Conservation (phyloP, 495 filamentous ascomycete genomes). For the Aspergillus asperescens region DNA sequence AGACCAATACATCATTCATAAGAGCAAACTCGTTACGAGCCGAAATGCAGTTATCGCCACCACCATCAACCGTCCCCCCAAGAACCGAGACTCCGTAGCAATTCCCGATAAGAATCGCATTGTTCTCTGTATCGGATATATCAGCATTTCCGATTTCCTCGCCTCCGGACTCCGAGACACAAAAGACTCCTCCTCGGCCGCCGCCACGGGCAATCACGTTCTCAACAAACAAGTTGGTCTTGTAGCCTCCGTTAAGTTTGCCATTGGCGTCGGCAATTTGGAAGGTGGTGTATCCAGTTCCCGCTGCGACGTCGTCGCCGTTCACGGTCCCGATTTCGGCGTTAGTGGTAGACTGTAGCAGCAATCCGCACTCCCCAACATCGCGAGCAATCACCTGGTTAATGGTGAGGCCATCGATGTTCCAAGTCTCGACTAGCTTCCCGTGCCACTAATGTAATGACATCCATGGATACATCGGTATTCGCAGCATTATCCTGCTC, state of each 20-base stretch:
- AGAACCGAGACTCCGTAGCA: slow-evolving; percentile 13
- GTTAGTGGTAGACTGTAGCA: slow-evolving; percentile 13
- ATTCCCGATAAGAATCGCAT: slow-evolving; percentile 16
- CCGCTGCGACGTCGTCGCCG: slow-evolving; percentile 13
- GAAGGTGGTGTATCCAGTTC: slow-evolving; percentile 13
- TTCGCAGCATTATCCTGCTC: slow-evolving; percentile 15
- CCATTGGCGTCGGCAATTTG: slow-evolving; percentile 14
- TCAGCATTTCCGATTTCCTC: slow-evolving; percentile 12
- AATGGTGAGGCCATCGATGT: slow-evolving; percentile 17
- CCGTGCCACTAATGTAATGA: slow-evolving; percentile 11
- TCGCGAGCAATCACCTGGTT: slow-evolving; percentile 9
- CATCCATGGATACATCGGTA: slow-evolving; percentile 12
- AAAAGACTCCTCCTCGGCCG: slow-evolving; percentile 15
- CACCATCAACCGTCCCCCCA: slow-evolving; percentile 11
- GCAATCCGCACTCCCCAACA: slow-evolving; percentile 14
- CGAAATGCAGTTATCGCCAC: slow-evolving; percentile 9
- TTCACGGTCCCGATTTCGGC: slow-evolving; percentile 12
- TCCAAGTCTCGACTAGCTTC: slow-evolving; percentile 18
- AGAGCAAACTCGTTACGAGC: slow-evolving; percentile 11
- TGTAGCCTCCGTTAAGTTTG: slow-evolving; percentile 1
- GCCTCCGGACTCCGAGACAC: slow-evolving; percentile 11
- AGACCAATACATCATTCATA: slow-evolving; percentile 10
- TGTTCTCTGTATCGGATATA: slow-evolving; percentile 11
- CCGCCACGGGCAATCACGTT: slow-evolving; percentile 11
- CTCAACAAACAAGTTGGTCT: slow-evolving; percentile 12